Conservation (phyloP, 768 basidiomycete species). For the Cystofilobasidium macerans region DNA sequence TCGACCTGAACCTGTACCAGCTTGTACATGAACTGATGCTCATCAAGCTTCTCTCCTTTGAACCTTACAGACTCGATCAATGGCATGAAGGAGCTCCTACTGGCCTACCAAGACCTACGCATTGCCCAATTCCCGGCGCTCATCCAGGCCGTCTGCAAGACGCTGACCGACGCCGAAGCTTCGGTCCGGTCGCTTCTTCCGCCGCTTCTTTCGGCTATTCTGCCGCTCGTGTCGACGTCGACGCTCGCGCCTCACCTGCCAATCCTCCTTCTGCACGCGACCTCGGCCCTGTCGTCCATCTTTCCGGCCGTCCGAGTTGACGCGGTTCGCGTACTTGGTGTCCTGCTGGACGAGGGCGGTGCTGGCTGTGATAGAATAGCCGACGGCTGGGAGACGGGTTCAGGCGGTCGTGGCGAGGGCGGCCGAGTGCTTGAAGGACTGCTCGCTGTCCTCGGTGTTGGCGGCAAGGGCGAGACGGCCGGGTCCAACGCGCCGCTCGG, state of each 20-base stretch:
- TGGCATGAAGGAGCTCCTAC: constrained; percentile 62
- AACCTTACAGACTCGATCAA: constrained; percentile 52
- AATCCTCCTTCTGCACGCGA: constrained; percentile 66
- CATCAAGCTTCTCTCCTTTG: background rate
- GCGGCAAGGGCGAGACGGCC: constrained; percentile 5
- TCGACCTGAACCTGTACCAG: constrained; percentile 8
- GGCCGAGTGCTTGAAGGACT: constrained; percentile 42
- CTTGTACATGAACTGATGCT: too few species aligned
- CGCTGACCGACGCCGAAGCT: constrained; percentile 1
- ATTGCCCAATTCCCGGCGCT: constrained; percentile 48
- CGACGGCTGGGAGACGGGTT: constrained; percentile 10
- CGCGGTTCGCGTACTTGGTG: constrained; percentile 44
- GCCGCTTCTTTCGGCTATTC: constrained; percentile 12
- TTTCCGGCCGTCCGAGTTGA: constrained; percentile 91
- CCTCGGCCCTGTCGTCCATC: constrained; percentile 86
- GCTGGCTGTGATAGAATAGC: background rate
- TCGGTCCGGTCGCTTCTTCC: constrained; percentile 20
- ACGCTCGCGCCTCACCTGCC: constrained; percentile 63
- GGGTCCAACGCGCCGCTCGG: constrained; percentile 44
- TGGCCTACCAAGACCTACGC: constrained; percentile 50
- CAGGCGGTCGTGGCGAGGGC: constrained; percentile 12
- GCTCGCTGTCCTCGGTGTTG: constrained; percentile 21
- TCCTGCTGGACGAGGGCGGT: constrained; percentile 5
- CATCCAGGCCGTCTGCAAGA: constrained; percentile 9
- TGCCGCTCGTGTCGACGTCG: constrained; percentile 17